Evolutionary conservation across 2,329 filamentous ascomycete species (phyloP).

Genomic region (Berkeleyomyces rouxiae): DNA sequence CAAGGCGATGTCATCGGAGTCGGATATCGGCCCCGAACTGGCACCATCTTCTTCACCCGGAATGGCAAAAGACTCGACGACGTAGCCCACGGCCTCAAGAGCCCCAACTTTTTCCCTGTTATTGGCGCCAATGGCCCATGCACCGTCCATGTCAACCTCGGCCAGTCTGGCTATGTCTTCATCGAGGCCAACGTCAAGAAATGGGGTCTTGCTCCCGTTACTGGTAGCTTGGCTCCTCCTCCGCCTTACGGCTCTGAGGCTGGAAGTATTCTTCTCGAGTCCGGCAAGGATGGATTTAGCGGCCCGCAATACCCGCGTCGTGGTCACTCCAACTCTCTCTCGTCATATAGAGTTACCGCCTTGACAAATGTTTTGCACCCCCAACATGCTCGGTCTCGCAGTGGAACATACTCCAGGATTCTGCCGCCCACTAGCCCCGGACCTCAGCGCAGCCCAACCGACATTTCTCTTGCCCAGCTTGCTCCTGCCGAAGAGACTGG

Average conservation of each 20-base stretch:
- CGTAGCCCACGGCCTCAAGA: conserved; percentile 78
- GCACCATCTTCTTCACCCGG: conserved; percentile 92
- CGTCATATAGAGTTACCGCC: conserved; percentile 16
- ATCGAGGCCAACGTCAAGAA: conserved; percentile 99
- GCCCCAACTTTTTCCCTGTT: conserved; percentile 93
- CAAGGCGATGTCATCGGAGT: conserved; percentile 95
- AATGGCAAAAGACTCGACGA: conserved; percentile 97
- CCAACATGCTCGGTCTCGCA: conserved; percentile 58
- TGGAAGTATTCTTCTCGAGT: conserved; percentile 85
- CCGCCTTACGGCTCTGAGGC: conserved; percentile 95
- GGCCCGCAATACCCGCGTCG: conserved; percentile 17
- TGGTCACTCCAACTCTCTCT: conserved; percentile 30
- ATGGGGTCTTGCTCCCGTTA: conserved; percentile 94
- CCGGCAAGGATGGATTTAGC: conserved; percentile 45
- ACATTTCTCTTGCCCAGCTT: conserved; percentile 84
- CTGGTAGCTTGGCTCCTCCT: conserved; percentile 81
- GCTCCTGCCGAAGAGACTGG: conserved; percentile 56
- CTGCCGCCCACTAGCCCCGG: conserved; percentile 70
- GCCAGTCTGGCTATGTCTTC: conserved; percentile 94
- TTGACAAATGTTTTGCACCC: conserved; percentile 32
- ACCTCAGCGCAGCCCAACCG: conserved; percentile 77
- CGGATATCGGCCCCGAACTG: conserved; percentile 84
- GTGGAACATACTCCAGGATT: conserved; percentile 55
- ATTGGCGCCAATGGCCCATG: conserved; percentile 92
- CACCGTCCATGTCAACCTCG: conserved; percentile 90